Conservation (phyloP, 1,284 basidiomycete genomes). For the Inonotus obliquus region DNA sequence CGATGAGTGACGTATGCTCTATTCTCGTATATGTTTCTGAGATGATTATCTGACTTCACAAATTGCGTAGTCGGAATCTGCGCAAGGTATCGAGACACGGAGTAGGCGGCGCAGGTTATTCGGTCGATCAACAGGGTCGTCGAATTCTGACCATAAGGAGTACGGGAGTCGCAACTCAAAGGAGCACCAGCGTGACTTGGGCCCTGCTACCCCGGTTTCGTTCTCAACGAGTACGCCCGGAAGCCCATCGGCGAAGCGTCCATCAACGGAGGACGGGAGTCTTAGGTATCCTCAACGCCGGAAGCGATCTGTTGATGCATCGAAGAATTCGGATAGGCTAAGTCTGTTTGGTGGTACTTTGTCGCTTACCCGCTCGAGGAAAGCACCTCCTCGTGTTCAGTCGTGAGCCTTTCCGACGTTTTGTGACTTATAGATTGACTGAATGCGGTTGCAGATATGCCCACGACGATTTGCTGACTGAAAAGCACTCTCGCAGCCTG, state of each 20-base stretch:
- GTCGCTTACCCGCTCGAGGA: constrained; percentile 61
- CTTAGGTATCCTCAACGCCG: constrained; percentile 31
- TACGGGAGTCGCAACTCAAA: constrained; percentile 33
- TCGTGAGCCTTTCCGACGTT: constrained; percentile 35
- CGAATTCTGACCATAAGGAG: constrained; percentile 29
- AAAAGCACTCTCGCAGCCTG: constrained; percentile 37
- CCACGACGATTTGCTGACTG: constrained; percentile 19
- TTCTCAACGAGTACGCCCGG: constrained; percentile 23
- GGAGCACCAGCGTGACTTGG: constrained; percentile 28
- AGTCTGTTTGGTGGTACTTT: constrained; percentile 74
- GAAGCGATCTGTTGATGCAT: constrained; percentile 49
- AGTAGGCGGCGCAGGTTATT: constrained; percentile 47
- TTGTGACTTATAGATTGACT: constrained; percentile 30
- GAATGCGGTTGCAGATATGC: constrained; percentile 14
- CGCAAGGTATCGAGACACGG: constrained; percentile 25
- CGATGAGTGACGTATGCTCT: constrained; percentile 60
- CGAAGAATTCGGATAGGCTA: constrained; percentile 52
- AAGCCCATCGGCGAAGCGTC: constrained; percentile 27
- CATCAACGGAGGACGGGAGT: constrained; percentile 23
- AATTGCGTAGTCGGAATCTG: constrained; percentile 39
- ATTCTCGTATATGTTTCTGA: constrained; percentile 6
- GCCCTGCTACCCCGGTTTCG: constrained; percentile 23
- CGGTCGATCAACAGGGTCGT: constrained; percentile 39
- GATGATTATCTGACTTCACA: constrained; percentile 10
- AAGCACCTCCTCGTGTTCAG: constrained; percentile 73